Conservation (phyloP, 2,329 filamentous ascomycete species). For the Akanthomyces lecanii region DNA sequence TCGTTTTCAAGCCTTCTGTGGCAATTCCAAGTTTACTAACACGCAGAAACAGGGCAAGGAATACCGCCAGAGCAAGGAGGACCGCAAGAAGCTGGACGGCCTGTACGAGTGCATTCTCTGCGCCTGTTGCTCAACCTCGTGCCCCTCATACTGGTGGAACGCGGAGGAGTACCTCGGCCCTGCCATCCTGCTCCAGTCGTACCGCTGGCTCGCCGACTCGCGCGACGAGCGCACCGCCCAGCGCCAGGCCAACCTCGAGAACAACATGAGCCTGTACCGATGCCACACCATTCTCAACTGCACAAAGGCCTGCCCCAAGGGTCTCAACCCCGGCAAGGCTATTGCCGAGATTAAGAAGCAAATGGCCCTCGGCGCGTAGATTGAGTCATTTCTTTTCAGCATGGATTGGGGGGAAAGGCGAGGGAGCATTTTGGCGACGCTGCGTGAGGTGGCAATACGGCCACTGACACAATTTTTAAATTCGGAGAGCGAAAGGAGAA, state of each 20-base stretch:
- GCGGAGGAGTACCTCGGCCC: slow-evolving; percentile 97
- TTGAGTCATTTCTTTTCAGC: background rate
- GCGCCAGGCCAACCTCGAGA: slow-evolving; percentile 89
- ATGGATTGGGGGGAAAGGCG: background rate
- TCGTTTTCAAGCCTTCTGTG: background rate
- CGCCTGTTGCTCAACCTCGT: slow-evolving; percentile 97
- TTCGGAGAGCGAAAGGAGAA: slow-evolving; percentile 3
- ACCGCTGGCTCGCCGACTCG: slow-evolving; percentile 94
- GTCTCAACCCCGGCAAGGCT: slow-evolving; percentile 88
- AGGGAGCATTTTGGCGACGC: background rate
- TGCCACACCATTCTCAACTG: slow-evolving; percentile 99
- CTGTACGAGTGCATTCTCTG: slow-evolving; percentile 99
- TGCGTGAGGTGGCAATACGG: background rate
- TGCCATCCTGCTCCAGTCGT: slow-evolving; percentile 93
- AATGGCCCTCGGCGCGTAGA: slow-evolving; percentile 58
- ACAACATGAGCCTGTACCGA: slow-evolving; percentile 97
- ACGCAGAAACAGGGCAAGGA: slow-evolving; percentile 68
- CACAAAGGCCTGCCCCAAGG: slow-evolving; percentile 96
- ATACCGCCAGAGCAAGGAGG: slow-evolving; percentile 82
- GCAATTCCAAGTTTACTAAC: slow-evolving; percentile 6
- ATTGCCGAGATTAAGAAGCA: slow-evolving; percentile 99
- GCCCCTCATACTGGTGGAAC: slow-evolving; percentile 99
- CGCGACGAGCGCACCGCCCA: slow-evolving; percentile 85
- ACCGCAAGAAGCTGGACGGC: slow-evolving; percentile 94
- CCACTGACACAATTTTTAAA: background rate